A percentile compares a stretch with the other conserved stretches of the same genome.
Evolutionary conservation across 306 rosid genomes (phyloP).

Genomic region (Acacia crassicarpa): DNA sequence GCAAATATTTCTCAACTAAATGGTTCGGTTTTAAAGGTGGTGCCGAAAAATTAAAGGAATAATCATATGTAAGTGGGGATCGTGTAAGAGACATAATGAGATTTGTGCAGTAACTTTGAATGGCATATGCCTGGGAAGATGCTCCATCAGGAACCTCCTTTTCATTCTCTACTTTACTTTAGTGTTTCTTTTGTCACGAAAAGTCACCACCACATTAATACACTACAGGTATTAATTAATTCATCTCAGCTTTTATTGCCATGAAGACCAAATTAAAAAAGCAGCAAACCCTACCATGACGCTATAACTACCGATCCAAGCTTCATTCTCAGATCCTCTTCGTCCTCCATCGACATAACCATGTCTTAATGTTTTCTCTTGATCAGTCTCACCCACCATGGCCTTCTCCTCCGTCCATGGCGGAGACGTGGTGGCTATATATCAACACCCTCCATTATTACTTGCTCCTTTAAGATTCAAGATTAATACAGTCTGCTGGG

Average conservation of each 20-base stretch:
- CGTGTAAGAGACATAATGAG: conserved; percentile 39
- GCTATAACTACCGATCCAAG: conserved; percentile 58
- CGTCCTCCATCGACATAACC: conserved; percentile 32
- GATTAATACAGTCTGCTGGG: conserved; percentile 22
- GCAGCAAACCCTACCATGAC: conserved; percentile 25
- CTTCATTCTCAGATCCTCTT: conserved; percentile 57
- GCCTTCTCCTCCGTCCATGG: conserved; percentile 29
- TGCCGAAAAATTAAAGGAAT: background rate
- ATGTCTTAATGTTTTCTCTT: conserved; percentile 27
- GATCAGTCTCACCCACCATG: conserved; percentile 33
- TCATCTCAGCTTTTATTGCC: conserved; percentile 67
- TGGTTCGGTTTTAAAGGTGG: background rate
- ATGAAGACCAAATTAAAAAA: conserved; percentile 60
- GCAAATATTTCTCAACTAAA: background rate
- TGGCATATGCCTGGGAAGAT: conserved; percentile 93
- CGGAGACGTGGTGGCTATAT: conserved; percentile 33
- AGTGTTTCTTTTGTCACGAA: conserved; percentile 35
- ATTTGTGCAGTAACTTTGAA: conserved; percentile 45
- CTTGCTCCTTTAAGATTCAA: conserved; percentile 24
- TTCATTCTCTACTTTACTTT: conserved; percentile 47
- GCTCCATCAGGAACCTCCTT: conserved; percentile 52
- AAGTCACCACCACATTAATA: conserved; percentile 40
- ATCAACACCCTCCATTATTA: background rate
- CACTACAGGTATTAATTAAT: conserved; percentile 42
- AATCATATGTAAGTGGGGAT: background rate